Conservation (phyloP, 2,329 filamentous ascomycete genomes). For the Diatrype stigma region DNA sequence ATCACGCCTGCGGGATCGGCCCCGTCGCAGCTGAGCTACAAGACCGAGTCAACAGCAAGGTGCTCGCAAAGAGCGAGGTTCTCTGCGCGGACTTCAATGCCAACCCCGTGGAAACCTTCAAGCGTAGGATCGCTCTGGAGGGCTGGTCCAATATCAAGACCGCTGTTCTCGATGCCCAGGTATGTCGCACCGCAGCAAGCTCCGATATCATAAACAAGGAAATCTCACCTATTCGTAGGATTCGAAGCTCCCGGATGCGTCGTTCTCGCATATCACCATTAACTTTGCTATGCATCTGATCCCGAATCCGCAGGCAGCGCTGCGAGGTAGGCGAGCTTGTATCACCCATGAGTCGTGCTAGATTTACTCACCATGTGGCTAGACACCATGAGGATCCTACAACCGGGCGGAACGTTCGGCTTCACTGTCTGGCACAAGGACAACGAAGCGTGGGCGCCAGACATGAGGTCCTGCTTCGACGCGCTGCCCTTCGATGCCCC, state of each 20-base stretch:
- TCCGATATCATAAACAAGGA: neutral
- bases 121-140: constrained; percentile 33
- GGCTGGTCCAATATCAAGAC: constrained; percentile 44
- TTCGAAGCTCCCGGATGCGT: constrained; percentile 33
- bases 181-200: constrained; percentile 19
- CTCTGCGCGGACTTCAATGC: constrained; percentile 46
- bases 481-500: constrained; percentile 37
- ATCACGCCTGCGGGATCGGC: constrained; percentile 51
- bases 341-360: neutral
- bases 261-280: constrained; percentile 41
- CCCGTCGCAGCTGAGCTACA: constrained; percentile 44
- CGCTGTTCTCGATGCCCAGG: constrained; percentile 42
- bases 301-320: constrained; percentile 34
- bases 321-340: constrained; percentile 26
- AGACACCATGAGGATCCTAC: constrained; percentile 37
- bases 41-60: constrained; percentile 29
- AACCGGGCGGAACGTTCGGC: constrained; percentile 35
- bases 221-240: constrained; percentile 24
- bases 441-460: constrained; percentile 31
- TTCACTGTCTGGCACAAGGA: constrained; percentile 32
- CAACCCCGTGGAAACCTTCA: constrained; percentile 36
- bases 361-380: neutral
- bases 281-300: constrained; percentile 46
- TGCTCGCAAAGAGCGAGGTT: constrained; percentile 40
- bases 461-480: constrained; percentile 35